These are phyloP conservation scores for Ceriops zippeliana DNA, from an alignment of 345 rosid species.

Conservation along the genomic window DNA sequence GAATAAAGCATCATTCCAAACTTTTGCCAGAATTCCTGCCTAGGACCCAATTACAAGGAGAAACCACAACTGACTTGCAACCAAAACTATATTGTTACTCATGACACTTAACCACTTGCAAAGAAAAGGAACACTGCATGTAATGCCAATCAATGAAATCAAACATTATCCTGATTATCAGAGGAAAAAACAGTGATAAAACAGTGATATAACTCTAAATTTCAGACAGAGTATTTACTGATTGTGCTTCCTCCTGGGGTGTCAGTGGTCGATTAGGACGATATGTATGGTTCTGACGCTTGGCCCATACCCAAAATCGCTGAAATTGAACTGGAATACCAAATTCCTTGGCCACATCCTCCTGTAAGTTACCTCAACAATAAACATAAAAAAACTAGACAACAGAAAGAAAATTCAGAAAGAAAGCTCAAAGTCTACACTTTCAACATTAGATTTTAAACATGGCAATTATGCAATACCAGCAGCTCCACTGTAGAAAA, in stretches of 20 bases:
- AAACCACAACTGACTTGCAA: not conserved
- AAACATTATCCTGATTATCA: not conserved
- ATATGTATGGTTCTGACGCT: slow-evolving; percentile 92
- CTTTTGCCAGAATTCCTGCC: not conserved
- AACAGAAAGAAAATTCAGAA: not conserved
- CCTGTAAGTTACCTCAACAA: slow-evolving; percentile 38
- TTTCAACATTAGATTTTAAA: not conserved
- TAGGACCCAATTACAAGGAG: not conserved
- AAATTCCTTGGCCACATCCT: slow-evolving; percentile 90
- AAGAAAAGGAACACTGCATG: not conserved
- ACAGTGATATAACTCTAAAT: not conserved
- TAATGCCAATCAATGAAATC: no score
- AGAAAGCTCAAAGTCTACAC: not conserved
- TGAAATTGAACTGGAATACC: slow-evolving; percentile 78
- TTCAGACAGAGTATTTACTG: slow-evolving; percentile 36
- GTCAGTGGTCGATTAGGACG: slow-evolving; percentile 85
- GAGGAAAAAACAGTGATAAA: not conserved
- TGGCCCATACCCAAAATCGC: slow-evolving; percentile 97
- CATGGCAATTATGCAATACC: not conserved
- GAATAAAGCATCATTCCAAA: no score
- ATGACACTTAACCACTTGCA: not conserved
- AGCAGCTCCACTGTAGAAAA: slow-evolving; percentile 1
- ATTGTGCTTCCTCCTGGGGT: slow-evolving; percentile 66
- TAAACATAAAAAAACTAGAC: not conserved
- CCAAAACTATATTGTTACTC: not conserved